phyloP scores from a whole-genome alignment of 148 eudicot genomes.

The Fallopia convolvulus region DNA sequence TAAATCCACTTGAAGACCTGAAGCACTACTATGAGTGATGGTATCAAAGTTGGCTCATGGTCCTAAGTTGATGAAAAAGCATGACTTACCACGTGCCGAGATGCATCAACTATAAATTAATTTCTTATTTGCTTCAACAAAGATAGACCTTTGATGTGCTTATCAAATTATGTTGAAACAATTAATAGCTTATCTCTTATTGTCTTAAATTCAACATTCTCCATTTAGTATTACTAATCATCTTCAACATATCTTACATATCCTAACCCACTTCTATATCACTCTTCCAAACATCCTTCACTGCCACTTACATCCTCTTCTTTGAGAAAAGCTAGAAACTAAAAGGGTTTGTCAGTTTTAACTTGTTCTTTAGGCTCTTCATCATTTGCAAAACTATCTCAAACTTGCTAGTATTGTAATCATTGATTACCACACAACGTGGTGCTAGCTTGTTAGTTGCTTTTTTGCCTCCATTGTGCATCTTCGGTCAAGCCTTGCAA shows the following conservation, averaged over 20 bases:
- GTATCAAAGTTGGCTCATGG: no score
- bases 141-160: constrained; percentile 78
- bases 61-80: no score
- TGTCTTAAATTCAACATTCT: constrained; percentile 52
- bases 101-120: constrained; percentile 62
- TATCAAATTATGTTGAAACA: constrained; percentile 74
- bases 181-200: constrained; percentile 66
- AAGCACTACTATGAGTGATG: no score
- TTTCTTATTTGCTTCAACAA: constrained; percentile 74
- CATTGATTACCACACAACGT: no score
- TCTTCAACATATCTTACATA: constrained; percentile 74
- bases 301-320: constrained; percentile 77
- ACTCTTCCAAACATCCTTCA: constrained; percentile 60
- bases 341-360: constrained; percentile 39
- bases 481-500: no score
- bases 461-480: no score
- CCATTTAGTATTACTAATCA: constrained; percentile 23
- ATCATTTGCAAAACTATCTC: background rate
- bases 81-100: no score
- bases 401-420: no score
- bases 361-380: constrained; percentile 23
- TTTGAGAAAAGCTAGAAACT: constrained; percentile 36
- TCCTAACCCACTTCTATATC: constrained; percentile 62
- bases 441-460: no score
- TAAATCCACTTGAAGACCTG: no score